Base-by-base conservation (phyloP, 192 early-diverging fungal genomes). In the Entrophospora sp. region DNA sequence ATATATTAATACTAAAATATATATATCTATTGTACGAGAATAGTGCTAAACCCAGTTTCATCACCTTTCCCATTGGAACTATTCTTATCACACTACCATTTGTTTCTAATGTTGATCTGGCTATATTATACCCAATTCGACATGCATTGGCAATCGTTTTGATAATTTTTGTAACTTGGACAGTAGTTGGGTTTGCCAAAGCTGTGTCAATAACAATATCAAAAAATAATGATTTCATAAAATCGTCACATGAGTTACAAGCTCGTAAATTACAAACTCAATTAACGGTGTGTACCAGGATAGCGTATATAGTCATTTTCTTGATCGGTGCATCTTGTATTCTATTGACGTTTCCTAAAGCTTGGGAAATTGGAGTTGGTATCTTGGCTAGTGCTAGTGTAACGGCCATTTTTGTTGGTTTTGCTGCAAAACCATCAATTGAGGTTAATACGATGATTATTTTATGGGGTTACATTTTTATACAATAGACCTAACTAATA, bases 311-410 rank as follows among this genome's bases (percentile, higher is more conserved):
- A 1, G 30, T 77, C 62, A 70, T 73, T 10, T 71, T 69, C 70
- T 28, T 69, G 16, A 20, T 77, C 12, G 67, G 71, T 5, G 30
- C 69, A 18, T 42, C 72, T 4, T 61, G 72, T 22, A 69, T 77
- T 35, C 58, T 72, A 1, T 73, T 73, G 67, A 73, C 75, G 0
- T 77, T 77, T 31, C 75, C 75, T 10, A 66, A 61, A 45, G 75
- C 72, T 20, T 73, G 72, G 71, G 68, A 77, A 25, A 53, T 77
- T 9, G 75, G 75, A 5, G 70, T 67, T 1, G 64, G 69, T 14
- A 20, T 77, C 36, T 46, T 73, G 53, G 75, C 75, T 1, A 73
- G 71, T 66, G 75, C 75, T 13, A 73, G 75, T 64, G 72, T 77
- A 5, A 64, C 67, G 2, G 71, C 75, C 4, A 30, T 77, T 31